Conservation (phyloP, 2,329 filamentous ascomycete genomes). For the Nannizziopsis arthrosporioides region DNA sequence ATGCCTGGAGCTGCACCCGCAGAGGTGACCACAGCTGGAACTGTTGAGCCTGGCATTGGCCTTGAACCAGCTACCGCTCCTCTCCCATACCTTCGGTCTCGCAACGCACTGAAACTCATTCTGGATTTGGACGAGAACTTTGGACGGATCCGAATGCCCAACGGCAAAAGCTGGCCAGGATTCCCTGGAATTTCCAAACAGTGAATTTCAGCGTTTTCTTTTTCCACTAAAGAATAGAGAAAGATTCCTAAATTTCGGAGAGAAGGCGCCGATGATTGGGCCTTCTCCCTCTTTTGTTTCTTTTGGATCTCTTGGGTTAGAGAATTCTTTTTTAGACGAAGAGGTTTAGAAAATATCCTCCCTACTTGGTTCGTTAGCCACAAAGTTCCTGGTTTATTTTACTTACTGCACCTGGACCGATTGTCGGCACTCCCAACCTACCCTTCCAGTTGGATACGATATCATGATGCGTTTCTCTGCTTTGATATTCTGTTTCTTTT, state of each 20-base stretch:
- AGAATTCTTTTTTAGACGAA: background rate
- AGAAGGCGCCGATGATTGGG: background rate
- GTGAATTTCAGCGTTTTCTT: conserved; percentile 6
- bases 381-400: background rate
- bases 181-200: conserved; percentile 11
- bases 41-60: conserved; percentile 52
- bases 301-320: background rate
- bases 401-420: background rate
- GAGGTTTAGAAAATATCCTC: background rate
- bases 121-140: conserved; percentile 91
- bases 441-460: background rate
- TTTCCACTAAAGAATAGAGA: conserved; percentile 5
- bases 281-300: background rate
- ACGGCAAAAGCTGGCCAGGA: conserved; percentile 19
- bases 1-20: conserved; percentile 53
- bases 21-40: conserved; percentile 46
- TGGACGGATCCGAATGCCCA: conserved; percentile 55
- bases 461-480: conserved; percentile 1
- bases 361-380: background rate
- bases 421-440: background rate
- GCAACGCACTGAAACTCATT: conserved; percentile 91
- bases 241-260: background rate
- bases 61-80: conserved; percentile 53
- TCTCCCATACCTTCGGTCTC: conserved; percentile 57
- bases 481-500: background rate